Evolutionary conservation across 176 grass and related monocot genomes (phyloP), one percentile per base, ranked within the genome.

Genomic region (Lolium multiflorum): DNA sequence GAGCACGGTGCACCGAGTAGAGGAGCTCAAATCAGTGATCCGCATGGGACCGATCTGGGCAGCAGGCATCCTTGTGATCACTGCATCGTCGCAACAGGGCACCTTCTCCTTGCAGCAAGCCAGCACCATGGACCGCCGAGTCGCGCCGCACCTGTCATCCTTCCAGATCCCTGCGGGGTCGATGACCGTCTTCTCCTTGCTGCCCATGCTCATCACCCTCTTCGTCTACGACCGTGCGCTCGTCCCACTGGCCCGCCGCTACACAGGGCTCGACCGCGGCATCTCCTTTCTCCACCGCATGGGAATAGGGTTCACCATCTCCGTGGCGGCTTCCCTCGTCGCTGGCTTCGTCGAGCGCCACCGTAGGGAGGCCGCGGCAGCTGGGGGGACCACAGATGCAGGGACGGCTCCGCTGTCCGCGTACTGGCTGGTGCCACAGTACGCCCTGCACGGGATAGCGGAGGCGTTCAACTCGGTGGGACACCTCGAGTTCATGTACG

Each of bases 41-140:
- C 92, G 94, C 57, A 94, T 97, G 92, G 92, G 82, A 26, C 94
- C 94, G 1, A 97, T 97, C 81, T 97, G 94, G 94, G 94, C 88
- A 1, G 90, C 92, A 1, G 94, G 94, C 70, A 97, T 97, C 80
- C 90, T 97, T 20, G 86, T 89, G 81, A 91, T 97, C 90, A 97
- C 92, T 12, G 92, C 86, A 2, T 66, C 85, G 0, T 77, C 90
- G 25, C 90, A 92, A 76, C 92, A 92, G 89, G 0, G n/a, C 86
- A 97, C 94, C 83, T 97, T 97, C 81, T 70, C 88, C 64, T 86
- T 97, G 71, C 90, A 92, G 60, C 94, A 97, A 67, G 94, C 94
- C 8, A 93, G 86, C 83, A 92, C 92, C 88, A 97, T 97, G 94
- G 94, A 97, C 90, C 92, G 92, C 25, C 94, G 71, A 59, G 61